These are phyloP conservation scores for Salix udensis DNA, from an alignment of 345 rosid species.

Conservation along the genomic window DNA sequence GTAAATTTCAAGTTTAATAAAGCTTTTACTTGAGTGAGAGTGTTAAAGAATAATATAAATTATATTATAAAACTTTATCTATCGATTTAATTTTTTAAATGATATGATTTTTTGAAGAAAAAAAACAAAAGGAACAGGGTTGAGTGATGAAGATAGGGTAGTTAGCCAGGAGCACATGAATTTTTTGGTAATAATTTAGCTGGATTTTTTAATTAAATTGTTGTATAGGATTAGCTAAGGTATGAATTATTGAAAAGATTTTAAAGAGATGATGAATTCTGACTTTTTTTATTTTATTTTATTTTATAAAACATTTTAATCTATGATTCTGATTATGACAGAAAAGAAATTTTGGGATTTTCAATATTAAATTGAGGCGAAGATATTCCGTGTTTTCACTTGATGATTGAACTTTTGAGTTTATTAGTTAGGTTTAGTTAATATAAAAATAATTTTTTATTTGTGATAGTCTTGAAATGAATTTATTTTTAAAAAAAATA, in stretches of 20 bases:
- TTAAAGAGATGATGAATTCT: not conserved
- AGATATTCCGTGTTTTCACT: not conserved
- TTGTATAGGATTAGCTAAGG: not conserved
- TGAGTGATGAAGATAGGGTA: not conserved
- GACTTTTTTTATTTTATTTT: not conserved
- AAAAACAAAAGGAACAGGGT: not conserved
- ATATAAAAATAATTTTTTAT: too few species aligned
- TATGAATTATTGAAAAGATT: not conserved
- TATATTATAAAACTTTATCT: too few species aligned
- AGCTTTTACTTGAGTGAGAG: rapidly evolving
- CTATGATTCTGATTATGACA: not conserved
- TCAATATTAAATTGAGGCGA: not conserved
- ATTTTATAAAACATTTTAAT: not conserved
- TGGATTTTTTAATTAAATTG: too few species aligned
- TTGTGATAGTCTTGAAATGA: too few species aligned
- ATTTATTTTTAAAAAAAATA: too few species aligned
- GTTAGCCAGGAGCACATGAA: not conserved
- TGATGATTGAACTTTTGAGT: not conserved
- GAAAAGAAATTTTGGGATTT: not conserved
- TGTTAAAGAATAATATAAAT: too few species aligned
- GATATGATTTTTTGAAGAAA: too few species aligned
- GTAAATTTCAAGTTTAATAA: rapidly evolving
- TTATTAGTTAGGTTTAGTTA: not conserved
- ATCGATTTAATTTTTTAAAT: too few species aligned
- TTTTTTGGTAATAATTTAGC: not conserved